These are phyloP conservation scores for Solanum appendiculatum DNA, from an alignment of 257 asterid species.

Conservation along the genomic window DNA sequence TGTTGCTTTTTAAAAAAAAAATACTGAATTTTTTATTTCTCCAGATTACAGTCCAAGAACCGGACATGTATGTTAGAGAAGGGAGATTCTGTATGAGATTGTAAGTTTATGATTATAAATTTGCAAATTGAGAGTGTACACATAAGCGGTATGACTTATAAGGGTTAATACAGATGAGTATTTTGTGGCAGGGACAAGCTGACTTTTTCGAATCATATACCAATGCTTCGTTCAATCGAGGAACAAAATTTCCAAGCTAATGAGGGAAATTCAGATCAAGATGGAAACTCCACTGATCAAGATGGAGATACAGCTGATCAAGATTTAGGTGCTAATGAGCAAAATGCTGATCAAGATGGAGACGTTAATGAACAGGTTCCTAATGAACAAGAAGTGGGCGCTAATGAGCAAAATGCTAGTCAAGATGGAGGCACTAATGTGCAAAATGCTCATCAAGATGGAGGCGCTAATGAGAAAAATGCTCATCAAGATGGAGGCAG, in stretches of 20 bases:
- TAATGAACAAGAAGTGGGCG: too few relatives aligned
- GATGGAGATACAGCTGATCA: background rate
- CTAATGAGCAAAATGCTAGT: too few relatives aligned
- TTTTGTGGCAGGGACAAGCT: background rate
- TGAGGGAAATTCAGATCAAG: background rate
- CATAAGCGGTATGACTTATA: background rate
- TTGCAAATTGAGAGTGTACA: background rate
- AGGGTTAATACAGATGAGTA: background rate
- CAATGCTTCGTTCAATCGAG: too few relatives aligned
- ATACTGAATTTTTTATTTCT: background rate
- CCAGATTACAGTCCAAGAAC: background rate
- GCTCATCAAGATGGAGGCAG: too few relatives aligned
- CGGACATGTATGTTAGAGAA: background rate
- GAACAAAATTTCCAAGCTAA: too few relatives aligned
- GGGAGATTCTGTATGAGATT: background rate
- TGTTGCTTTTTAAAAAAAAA: background rate
- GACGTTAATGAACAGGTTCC: too few relatives aligned
- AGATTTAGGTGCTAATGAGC: too few relatives aligned
- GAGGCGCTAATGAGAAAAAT: too few relatives aligned
- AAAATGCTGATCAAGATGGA: too few relatives aligned
- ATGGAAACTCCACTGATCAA: background rate
- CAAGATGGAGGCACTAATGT: too few relatives aligned
- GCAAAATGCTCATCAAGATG: too few relatives aligned
- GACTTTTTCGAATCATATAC: background rate
- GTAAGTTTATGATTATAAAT: background rate